A percentile compares a stretch with the other conserved stretches of the same genome.
Evolutionary conservation across 345 rosid species (phyloP).

Genomic region (Gossypium bickii): DNA sequence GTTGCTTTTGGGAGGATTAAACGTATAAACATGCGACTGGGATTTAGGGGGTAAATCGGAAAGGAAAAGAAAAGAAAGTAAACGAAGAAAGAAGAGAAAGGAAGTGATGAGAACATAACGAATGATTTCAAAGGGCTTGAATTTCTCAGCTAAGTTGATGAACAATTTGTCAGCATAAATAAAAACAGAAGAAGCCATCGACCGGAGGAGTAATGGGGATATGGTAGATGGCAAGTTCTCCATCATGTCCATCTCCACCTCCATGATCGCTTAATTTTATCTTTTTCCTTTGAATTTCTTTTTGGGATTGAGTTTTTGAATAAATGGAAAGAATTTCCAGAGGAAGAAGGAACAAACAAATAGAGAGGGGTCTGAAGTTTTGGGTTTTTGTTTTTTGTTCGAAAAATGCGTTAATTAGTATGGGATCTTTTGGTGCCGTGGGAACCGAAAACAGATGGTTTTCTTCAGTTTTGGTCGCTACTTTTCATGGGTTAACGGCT

Average conservation of each 20-base stretch:
- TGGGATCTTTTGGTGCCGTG: background rate
- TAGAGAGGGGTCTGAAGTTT: background rate
- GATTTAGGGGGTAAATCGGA: slow-evolving; percentile 18
- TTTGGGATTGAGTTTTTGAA: background rate
- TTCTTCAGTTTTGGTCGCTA: background rate
- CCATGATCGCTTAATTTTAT: too few relatives aligned
- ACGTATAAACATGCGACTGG: background rate
- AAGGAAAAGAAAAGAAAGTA: slow-evolving; percentile 40
- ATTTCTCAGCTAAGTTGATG: slow-evolving; percentile 36
- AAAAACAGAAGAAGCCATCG: slow-evolving; percentile 42
- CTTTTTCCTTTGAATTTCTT: background rate
- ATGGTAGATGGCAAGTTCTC: slow-evolving; percentile 40
- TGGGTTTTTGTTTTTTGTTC: background rate
- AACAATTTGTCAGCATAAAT: slow-evolving; percentile 63
- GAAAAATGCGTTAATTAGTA: too few relatives aligned
- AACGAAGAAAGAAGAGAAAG: slow-evolving; percentile 60
- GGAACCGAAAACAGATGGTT: background rate
- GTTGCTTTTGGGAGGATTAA: slow-evolving; percentile 7
- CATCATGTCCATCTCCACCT: slow-evolving; percentile 22
- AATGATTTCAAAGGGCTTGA: slow-evolving; percentile 45
- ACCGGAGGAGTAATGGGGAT: slow-evolving; percentile 58
- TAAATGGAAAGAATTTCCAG: background rate
- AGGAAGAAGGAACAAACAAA: background rate
- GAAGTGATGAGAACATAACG: slow-evolving; percentile 40
- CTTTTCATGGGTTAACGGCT: background rate